These are phyloP conservation scores for Trichocladium antarcticum DNA, from an alignment of 495 filamentous ascomycete genomes.

Conservation along the genomic window DNA sequence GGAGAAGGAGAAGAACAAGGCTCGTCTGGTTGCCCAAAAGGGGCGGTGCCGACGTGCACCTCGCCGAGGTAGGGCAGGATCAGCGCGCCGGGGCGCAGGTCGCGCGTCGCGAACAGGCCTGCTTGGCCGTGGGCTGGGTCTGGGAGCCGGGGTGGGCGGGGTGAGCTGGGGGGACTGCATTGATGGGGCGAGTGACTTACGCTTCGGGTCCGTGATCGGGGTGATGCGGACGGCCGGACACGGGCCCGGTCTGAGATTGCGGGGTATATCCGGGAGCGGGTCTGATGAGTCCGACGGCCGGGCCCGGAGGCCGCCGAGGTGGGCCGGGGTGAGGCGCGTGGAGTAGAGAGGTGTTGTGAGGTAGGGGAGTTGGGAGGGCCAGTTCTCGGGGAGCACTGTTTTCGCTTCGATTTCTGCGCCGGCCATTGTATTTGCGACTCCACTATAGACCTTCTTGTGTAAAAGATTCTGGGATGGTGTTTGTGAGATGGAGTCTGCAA, in stretches of 20 bases:
- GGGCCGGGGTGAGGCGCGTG: conserved; percentile 28
- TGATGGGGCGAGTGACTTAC: conserved; percentile 10
- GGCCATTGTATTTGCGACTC: background rate
- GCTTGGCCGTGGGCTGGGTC: conserved; percentile 53
- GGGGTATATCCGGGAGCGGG: conserved; percentile 23
- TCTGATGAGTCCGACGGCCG: conserved; percentile 16
- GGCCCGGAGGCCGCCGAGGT: conserved; percentile 29
- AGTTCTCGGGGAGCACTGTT: conserved; percentile 39
- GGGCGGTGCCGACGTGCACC: conserved; percentile 36
- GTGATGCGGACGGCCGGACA: conserved; percentile 42
- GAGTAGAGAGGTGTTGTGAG: conserved; percentile 43
- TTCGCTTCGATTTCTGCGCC: background rate
- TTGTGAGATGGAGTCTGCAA: background rate
- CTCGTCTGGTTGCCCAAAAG: background rate
- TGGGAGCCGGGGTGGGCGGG: too few species aligned
- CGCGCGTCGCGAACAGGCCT: conserved; percentile 52
- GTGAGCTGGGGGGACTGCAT: background rate
- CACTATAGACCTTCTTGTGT: too few species aligned
- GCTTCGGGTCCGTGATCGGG: conserved; percentile 37
- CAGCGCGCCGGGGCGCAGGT: conserved; percentile 45
- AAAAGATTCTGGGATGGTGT: background rate
- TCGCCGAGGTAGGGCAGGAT: conserved; percentile 58
- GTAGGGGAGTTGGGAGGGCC: conserved; percentile 47
- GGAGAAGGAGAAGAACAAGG: background rate
- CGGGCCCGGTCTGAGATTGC: conserved; percentile 32